These are phyloP conservation scores for Colletotrichum simmondsii DNA, from an alignment of 2,329 filamentous ascomycete genomes.

Conservation along the genomic window DNA sequence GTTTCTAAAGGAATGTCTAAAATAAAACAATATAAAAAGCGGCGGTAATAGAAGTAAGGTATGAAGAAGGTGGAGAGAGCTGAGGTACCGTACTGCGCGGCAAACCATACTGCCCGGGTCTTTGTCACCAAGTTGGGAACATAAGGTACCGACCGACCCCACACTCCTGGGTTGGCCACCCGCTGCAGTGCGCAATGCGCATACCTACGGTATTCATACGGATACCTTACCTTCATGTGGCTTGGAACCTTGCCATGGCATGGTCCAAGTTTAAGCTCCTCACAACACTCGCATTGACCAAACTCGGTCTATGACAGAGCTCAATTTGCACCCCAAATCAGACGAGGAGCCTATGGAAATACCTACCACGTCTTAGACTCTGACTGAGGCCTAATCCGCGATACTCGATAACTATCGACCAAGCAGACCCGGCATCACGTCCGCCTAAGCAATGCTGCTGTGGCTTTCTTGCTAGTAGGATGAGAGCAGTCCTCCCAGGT, in stretches of 20 bases:
- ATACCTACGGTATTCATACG: not conserved
- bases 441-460: conserved; percentile 23
- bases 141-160: not conserved
- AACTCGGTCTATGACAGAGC: not conserved
- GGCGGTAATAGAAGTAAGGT: too few relatives aligned
- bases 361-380: not conserved
- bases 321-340: not conserved
- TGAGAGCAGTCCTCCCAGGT: conserved; percentile 84
- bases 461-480: conserved; percentile 56
- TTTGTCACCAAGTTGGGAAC: too few relatives aligned
- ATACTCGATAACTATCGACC: not conserved
- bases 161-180: not conserved
- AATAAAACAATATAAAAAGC: too few relatives aligned
- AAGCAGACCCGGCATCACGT: not conserved
- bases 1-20: too few relatives aligned
- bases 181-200: not conserved
- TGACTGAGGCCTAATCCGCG: not conserved
- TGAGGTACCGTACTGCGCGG: too few relatives aligned
- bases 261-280: not conserved
- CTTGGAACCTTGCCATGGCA: too few relatives aligned
- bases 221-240: not conserved
- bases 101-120: too few relatives aligned
- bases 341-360: not conserved
- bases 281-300: not conserved
- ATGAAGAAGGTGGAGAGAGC: too few relatives aligned